A percentile compares a stretch with the other conserved stretches of the same genome.
These are phyloP conservation scores for Veloporphyrellus conicus DNA, from an alignment of 1,284 basidiomycete species.

Conservation along the genomic window DNA sequence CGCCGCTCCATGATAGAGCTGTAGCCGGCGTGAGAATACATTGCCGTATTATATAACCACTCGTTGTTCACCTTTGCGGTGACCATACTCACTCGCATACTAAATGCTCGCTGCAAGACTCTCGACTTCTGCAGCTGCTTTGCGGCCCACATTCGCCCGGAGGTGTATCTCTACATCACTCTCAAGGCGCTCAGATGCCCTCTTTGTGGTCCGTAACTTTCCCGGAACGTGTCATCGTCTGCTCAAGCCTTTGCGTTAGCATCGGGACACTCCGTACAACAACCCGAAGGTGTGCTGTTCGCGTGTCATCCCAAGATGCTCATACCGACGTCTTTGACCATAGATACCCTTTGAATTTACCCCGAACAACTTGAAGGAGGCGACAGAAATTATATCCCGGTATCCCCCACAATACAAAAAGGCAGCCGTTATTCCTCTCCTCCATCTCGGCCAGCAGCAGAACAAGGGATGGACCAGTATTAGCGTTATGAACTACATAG, in stretches of 20 bases:
- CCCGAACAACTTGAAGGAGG: conserved; percentile 77
- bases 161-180: conserved; percentile 40
- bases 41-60: not conserved
- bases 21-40: conserved; percentile 17
- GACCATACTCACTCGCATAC: not conserved
- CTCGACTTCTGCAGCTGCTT: conserved; percentile 7
- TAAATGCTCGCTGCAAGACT: conserved; percentile 25
- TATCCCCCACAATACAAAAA: conserved; percentile 99
- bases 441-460: conserved; percentile 95
- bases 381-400: conserved; percentile 84
- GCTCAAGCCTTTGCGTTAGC: conserved; percentile 45
- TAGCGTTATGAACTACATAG: conserved; percentile 98
- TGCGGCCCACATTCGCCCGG: conserved; percentile 21
- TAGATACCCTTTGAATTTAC: conserved; percentile 91
- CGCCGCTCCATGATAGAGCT: conserved; percentile 61
- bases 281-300: conserved; percentile 67
- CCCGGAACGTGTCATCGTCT: conserved; percentile 1
- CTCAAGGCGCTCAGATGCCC: conserved; percentile 44
- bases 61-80: not conserved
- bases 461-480: conserved; percentile 99
- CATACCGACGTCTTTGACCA: not conserved
- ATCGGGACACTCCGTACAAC: conserved; percentile 91
- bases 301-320: not conserved
- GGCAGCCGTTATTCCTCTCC: conserved; percentile 92
- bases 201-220: conserved; percentile 47